Evolutionary conservation across 371 early-diverging fungal species (phyloP).

Genomic region (Chytridiales sp.): DNA sequence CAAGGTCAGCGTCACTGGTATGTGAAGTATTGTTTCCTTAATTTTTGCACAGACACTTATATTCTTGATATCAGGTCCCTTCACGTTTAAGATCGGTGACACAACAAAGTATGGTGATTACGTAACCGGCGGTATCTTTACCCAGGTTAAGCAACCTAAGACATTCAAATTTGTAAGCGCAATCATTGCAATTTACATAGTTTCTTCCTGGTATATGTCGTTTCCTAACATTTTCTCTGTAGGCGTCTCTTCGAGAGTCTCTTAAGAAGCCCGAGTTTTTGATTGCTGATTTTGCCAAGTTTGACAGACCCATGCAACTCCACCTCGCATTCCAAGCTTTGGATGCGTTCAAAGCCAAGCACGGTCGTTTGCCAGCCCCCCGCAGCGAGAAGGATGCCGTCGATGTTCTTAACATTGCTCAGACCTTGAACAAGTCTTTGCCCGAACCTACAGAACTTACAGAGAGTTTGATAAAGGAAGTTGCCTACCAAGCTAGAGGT

Average conservation of each 20-base stretch:
- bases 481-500: slow-evolving; percentile 85
- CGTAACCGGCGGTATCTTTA: slow-evolving; percentile 82
- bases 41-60: not conserved
- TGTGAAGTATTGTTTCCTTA: slow-evolving; percentile 5
- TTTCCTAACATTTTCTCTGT: not conserved
- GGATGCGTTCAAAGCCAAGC: slow-evolving; percentile 60
- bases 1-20: slow-evolving; percentile 77
- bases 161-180: slow-evolving; percentile 72
- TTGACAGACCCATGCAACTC: slow-evolving; percentile 89
- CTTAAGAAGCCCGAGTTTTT: slow-evolving; percentile 82
- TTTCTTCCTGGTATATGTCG: not conserved
- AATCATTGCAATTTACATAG: not conserved
- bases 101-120: slow-evolving; percentile 74
- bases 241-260: slow-evolving; percentile 74
- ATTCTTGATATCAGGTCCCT: slow-evolving; percentile 63
- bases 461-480: slow-evolving; percentile 82
- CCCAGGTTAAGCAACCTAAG: slow-evolving; percentile 92
- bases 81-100: slow-evolving; percentile 94
- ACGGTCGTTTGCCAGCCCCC: slow-evolving; percentile 66
- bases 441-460: slow-evolving; percentile 69
- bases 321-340: slow-evolving; percentile 94
- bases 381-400: slow-evolving; percentile 64
- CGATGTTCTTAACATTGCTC: slow-evolving; percentile 53
- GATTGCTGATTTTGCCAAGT: slow-evolving; percentile 95
- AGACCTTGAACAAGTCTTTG: slow-evolving; percentile 50